These are phyloP conservation scores for Trichoderma atroviride DNA, from an alignment of 2,329 filamentous ascomycete genomes.

Conservation along the genomic window DNA sequence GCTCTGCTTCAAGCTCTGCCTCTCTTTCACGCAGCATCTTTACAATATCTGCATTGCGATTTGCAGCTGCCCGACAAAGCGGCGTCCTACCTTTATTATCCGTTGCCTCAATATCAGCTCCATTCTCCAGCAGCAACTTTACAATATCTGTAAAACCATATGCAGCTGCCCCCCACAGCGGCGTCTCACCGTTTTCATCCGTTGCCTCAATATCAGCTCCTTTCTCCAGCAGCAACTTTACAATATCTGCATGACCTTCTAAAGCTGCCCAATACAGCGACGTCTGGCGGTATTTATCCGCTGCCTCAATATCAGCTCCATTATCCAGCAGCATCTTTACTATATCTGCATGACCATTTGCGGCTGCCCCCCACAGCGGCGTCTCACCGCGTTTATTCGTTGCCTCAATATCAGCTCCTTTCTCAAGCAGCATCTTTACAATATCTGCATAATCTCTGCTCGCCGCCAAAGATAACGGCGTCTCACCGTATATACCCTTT, in stretches of 20 bases:
- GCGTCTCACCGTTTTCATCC: background rate
- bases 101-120: background rate
- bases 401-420: background rate
- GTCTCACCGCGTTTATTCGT: background rate
- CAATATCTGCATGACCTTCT: background rate
- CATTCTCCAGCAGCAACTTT: background rate
- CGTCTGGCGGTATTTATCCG: rapidly evolving
- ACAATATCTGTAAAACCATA: background rate
- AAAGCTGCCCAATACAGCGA: background rate
- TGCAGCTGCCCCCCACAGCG: background rate
- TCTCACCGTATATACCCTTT: background rate
- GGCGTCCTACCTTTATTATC: rapidly evolving
- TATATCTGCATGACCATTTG: background rate
- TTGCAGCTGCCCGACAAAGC: background rate
- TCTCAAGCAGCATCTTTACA: background rate
- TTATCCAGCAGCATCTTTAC: background rate
- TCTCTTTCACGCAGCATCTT: background rate
- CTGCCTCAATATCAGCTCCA: background rate
- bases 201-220: background rate
- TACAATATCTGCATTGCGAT: background rate
- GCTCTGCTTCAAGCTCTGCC: too few species aligned
- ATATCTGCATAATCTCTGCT: background rate
- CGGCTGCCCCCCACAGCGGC: background rate
- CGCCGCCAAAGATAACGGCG: background rate
- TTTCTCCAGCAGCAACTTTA: background rate